A percentile compares a stretch with the other conserved stretches of the same genome.
phyloP scores from a whole-genome alignment of 768 basidiomycete genomes.

The Podaxis sp. region DNA sequence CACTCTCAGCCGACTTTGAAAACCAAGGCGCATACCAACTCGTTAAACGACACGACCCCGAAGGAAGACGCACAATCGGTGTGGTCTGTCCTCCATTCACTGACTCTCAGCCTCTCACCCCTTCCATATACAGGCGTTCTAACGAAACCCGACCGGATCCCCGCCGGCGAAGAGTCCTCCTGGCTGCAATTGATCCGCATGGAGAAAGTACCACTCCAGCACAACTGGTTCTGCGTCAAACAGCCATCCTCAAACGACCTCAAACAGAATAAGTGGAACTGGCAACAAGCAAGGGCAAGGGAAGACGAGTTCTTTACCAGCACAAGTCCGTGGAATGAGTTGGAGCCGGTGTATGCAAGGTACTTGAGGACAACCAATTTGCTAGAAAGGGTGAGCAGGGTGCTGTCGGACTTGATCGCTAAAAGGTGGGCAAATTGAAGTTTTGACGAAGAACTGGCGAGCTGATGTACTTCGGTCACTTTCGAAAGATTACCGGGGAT shows the following conservation, averaged over 20 bases:
- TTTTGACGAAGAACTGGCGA: too few relatives aligned
- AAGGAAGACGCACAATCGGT: slow-evolving; percentile 73
- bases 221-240: slow-evolving; percentile 63
- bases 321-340: slow-evolving; percentile 51
- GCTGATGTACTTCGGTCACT: slow-evolving; percentile 40
- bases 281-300: slow-evolving; percentile 56
- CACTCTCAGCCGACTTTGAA: slow-evolving; percentile 68
- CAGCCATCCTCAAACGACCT: slow-evolving; percentile 54
- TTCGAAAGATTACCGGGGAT: slow-evolving; percentile 59
- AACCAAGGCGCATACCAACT: slow-evolving; percentile 76
- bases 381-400: slow-evolving; percentile 54
- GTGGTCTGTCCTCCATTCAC: slow-evolving; percentile 14
- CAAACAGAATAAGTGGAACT: slow-evolving; percentile 47
- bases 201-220: slow-evolving; percentile 47
- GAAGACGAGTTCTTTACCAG: slow-evolving; percentile 60
- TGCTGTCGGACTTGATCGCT: slow-evolving; percentile 63
- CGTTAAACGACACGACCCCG: slow-evolving; percentile 57
- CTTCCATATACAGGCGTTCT: slow-evolving; percentile 52
- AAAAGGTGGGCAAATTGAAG: slow-evolving; percentile 43
- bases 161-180: slow-evolving; percentile 46
- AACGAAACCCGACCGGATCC: slow-evolving; percentile 74
- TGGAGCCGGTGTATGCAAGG: slow-evolving; percentile 49
- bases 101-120: not conserved
- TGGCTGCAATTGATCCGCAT: slow-evolving; percentile 63
- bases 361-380: slow-evolving; percentile 58